phyloP scores from a whole-genome alignment of 257 asterid genomes.

The Nicotiana noctiflora region DNA sequence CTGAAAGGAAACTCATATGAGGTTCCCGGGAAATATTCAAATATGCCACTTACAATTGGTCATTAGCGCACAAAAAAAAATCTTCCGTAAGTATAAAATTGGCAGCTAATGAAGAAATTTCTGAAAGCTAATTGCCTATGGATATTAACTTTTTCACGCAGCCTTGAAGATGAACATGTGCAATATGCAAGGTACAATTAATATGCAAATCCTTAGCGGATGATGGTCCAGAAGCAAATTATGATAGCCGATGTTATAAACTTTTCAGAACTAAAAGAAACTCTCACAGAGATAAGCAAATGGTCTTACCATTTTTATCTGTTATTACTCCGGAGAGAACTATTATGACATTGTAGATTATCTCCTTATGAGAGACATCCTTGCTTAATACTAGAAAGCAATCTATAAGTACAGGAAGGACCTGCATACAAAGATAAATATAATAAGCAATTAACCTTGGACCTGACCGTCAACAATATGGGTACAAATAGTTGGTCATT shows the following conservation, averaged over 20 bases:
- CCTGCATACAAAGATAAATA: slow-evolving; percentile 39
- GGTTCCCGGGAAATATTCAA: not conserved
- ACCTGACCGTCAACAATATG: not conserved
- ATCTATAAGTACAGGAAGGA: slow-evolving; percentile 65
- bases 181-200: not conserved
- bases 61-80: not conserved
- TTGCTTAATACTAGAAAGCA: slow-evolving; percentile 51
- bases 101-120: not conserved
- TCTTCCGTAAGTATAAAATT: not conserved
- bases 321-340: slow-evolving; percentile 70
- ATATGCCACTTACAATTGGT: not conserved
- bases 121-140: not conserved
- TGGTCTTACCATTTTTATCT: slow-evolving; percentile 62
- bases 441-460: slow-evolving; percentile 11
- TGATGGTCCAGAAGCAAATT: not conserved
- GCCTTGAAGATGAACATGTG: not conserved
- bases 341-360: slow-evolving; percentile 55
- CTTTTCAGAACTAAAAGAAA: not conserved
- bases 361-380: slow-evolving; percentile 51
- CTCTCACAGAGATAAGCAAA: not conserved
- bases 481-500: not conserved
- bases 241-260: no score
- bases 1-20: not conserved
- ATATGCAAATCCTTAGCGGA: not conserved
- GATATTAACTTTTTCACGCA: not conserved